These are phyloP conservation scores for Candida silvicultrix DNA, from an alignment of 805 yeast genomes.

Conservation along the genomic window DNA sequence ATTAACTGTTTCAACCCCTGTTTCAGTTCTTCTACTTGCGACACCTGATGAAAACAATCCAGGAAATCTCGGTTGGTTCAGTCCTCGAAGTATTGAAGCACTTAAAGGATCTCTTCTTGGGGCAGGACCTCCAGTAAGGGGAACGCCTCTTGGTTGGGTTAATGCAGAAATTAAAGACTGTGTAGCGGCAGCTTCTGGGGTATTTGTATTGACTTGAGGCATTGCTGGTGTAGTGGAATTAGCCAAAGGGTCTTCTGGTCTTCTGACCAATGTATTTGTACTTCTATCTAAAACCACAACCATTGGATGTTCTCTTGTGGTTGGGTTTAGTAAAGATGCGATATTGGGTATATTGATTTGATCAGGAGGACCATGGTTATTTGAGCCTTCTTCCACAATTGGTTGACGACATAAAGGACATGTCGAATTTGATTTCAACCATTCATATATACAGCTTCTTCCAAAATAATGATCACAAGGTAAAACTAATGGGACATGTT, in stretches of 20 bases:
- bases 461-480: conserved; percentile 92
- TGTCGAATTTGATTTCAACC: conserved; percentile 69
- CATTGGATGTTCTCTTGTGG: conserved; percentile 11
- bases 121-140: background rate
- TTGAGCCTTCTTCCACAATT: conserved; percentile 20
- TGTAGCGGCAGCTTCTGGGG: background rate
- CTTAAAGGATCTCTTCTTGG: conserved; percentile 1
- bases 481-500: conserved; percentile 64
- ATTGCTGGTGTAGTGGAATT: conserved; percentile 1
- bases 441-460: conserved; percentile 70
- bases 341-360: conserved; percentile 19
- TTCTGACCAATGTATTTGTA: conserved; percentile 14
- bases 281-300: conserved; percentile 12
- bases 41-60: conserved; percentile 14
- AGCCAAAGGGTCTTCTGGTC: background rate
- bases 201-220: conserved; percentile 2
- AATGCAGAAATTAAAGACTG: background rate
- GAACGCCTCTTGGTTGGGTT: background rate
- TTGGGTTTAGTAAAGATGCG: conserved; percentile 6
- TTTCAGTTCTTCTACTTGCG: conserved; percentile 16
- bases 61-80: conserved; percentile 6
- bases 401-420: conserved; percentile 81
- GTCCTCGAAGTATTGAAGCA: conserved; percentile 5
- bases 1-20: conserved; percentile 18
- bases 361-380: conserved; percentile 7